Base-by-base conservation (phyloP, 495 filamentous ascomycete genomes). In the Penicillium bovifimosum region DNA sequence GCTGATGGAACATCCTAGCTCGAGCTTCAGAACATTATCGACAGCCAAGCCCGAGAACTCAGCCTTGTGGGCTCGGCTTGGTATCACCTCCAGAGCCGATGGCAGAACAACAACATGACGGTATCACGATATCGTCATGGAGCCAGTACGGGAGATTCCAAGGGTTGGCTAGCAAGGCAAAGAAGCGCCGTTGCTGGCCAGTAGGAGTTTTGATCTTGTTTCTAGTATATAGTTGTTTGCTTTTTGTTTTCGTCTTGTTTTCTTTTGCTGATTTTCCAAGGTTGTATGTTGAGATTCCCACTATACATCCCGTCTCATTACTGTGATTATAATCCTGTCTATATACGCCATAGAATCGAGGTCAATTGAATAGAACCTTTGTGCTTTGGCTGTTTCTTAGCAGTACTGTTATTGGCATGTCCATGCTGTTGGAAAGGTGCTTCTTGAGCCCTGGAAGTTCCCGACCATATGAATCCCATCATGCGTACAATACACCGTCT, bases 111-210 rank as follows among this genome's bases (percentile, higher is more conserved):
- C 69, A 90, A 86, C 57, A 86, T 96, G 41, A 82, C 86, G 16
- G 63, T 73, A 40, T 73, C 73, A 6, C 66, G 70, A 44, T 75
- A 73, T 52, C 69, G 74, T 8, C 66, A 73, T 45, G 72, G 72
- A 3, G 59, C 86, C 81, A 67, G 76, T 83, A 62, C 87, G 57
- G 79, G 83, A 41, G 90, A 97, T 61, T 79, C 80, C 36, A 89
- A 89, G 66, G 92, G 91, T 62, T 97, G 90, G 90, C 69, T 97
- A 35, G 90, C 90, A 44, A 91, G 86, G 72, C 92, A 96, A 75
- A 78, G 91, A 68, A 84, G 79, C 65, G 74, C 82, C 60, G 82
- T 91, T 56, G 83, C 72, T 55, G 70, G 70, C 52, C 64, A 67
- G 58, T 75, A 62, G 28, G 29, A 24, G n/a, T 24, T 4, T 24